These are phyloP conservation scores for Colletotrichum zoysiae DNA, from an alignment of 2,329 filamentous ascomycete genomes.

Conservation along the genomic window DNA sequence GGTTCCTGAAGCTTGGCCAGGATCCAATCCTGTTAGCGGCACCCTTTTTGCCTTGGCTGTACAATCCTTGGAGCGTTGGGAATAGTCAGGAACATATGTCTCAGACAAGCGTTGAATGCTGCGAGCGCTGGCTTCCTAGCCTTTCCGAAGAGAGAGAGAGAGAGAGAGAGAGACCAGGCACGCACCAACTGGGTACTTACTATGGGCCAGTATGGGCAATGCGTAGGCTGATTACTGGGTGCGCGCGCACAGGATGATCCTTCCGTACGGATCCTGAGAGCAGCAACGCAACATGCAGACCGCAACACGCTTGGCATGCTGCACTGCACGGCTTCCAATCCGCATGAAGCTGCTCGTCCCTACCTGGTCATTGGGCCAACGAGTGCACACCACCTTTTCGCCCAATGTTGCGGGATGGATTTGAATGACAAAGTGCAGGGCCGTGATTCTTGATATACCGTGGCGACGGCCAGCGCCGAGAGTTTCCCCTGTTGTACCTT, in stretches of 20 bases:
- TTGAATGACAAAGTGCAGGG: background rate
- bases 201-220: slow-evolving; percentile 9
- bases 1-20: slow-evolving; percentile 36
- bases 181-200: slow-evolving; percentile 13
- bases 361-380: slow-evolving; percentile 22
- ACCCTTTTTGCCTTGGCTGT: slow-evolving; percentile 21
- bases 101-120: slow-evolving; percentile 38
- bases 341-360: slow-evolving; percentile 20
- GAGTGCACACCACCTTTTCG: slow-evolving; percentile 6
- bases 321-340: slow-evolving; percentile 28
- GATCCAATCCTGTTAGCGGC: slow-evolving; percentile 29
- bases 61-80: slow-evolving; percentile 36
- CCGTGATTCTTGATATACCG: background rate
- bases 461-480: background rate
- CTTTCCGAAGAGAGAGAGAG: slow-evolving; percentile 14
- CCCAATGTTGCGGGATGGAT: background rate
- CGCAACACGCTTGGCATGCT: slow-evolving; percentile 25
- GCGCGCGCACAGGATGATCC: slow-evolving; percentile 15
- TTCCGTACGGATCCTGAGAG: slow-evolving; percentile 4
- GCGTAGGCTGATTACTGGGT: slow-evolving; percentile 11
- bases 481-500: slow-evolving; percentile 3
- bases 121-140: slow-evolving; percentile 18
- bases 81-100: slow-evolving; percentile 42
- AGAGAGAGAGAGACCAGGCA: slow-evolving; percentile 14
- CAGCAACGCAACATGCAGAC: slow-evolving; percentile 13